Percentiles rank a stretch among this genome's conserved stretches.
Conservation (phyloP, 345 rosid species). For the Salix viminalis region DNA sequence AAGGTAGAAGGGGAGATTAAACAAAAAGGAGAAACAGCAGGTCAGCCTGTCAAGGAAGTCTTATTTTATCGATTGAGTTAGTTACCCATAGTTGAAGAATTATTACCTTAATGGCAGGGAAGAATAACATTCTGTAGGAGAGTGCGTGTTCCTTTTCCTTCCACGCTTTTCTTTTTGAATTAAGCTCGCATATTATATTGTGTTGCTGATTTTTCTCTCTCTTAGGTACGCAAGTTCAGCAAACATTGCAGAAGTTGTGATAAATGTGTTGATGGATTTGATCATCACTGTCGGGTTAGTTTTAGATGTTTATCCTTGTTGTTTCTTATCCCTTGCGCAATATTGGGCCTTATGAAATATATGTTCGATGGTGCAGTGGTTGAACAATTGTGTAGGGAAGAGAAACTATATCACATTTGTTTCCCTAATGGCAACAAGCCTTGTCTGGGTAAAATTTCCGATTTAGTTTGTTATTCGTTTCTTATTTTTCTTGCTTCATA, state of each 20-base stretch:
- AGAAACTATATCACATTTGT: constrained; percentile 83
- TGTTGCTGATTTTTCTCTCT: background rate
- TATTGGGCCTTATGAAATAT: background rate
- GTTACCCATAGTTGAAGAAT: background rate
- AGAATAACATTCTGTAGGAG: background rate
- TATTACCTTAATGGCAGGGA: background rate
- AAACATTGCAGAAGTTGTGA: constrained; percentile 95
- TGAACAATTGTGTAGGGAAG: constrained; percentile 92
- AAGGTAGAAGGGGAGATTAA: background rate
- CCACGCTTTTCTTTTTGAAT: too few relatives aligned
- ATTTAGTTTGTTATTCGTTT: background rate
- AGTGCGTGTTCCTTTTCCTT: background rate
- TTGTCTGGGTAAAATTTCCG: constrained; percentile 65
- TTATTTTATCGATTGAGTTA: background rate
- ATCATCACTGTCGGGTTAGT: constrained; percentile 94
- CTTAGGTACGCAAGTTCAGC: constrained; percentile 81
- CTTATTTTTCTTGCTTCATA: constrained; percentile 1
- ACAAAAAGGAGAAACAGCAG: too few relatives aligned
- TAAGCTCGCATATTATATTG: background rate
- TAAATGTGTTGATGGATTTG: constrained; percentile 95
- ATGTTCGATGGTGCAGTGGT: constrained; percentile 59
- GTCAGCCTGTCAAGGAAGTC: background rate
- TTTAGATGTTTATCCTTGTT: constrained; percentile 1
- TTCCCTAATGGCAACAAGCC: constrained; percentile 83
- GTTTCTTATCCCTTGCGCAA: background rate